Conservation (phyloP, 805 yeast species). For the Candida takata region DNA sequence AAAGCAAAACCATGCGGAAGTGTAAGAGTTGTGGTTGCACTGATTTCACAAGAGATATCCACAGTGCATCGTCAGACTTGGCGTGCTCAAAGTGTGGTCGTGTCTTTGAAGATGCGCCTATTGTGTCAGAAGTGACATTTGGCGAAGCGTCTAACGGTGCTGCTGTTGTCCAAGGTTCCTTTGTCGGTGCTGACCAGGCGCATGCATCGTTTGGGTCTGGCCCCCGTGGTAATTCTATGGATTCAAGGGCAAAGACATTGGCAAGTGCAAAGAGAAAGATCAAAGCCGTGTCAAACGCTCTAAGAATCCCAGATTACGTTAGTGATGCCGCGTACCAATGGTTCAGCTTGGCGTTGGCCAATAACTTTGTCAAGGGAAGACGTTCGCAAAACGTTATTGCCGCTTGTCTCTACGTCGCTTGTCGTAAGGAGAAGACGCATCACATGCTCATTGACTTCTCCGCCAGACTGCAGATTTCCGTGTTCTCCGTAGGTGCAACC, state of each 20-base stretch:
- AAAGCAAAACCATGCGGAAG: slow-evolving; percentile 8
- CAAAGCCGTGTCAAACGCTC: slow-evolving; percentile 69
- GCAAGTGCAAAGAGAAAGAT: slow-evolving; percentile 77
- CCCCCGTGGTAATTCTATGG: slow-evolving; percentile 64
- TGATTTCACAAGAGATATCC: slow-evolving; percentile 43
- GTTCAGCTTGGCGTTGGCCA: slow-evolving; percentile 79
- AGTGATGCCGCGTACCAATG: slow-evolving; percentile 83
- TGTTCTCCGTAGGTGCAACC: slow-evolving; percentile 93
- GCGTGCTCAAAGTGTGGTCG: slow-evolving; percentile 81
- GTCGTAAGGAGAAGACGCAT: slow-evolving; percentile 84
- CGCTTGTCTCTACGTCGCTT: slow-evolving; percentile 90
- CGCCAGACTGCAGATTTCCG: slow-evolving; percentile 82
- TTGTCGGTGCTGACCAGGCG: slow-evolving; percentile 81
- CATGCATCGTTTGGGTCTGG: slow-evolving; percentile 64
- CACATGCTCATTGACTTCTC: slow-evolving; percentile 96
- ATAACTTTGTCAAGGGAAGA: slow-evolving; percentile 95
- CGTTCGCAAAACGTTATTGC: slow-evolving; percentile 92
- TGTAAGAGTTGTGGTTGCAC: slow-evolving; percentile 49
- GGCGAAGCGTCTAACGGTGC: slow-evolving; percentile 92
- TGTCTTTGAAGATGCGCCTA: slow-evolving; percentile 86
- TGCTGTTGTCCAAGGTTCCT: slow-evolving; percentile 92
- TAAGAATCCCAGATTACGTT: slow-evolving; percentile 76
- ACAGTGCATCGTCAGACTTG: slow-evolving; percentile 63
- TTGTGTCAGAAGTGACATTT: slow-evolving; percentile 91
- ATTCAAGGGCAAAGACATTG: slow-evolving; percentile 83